Evolutionary conservation across 169 alveolate species (phyloP).

Genomic region (Plasmodium vivax): DNA sequence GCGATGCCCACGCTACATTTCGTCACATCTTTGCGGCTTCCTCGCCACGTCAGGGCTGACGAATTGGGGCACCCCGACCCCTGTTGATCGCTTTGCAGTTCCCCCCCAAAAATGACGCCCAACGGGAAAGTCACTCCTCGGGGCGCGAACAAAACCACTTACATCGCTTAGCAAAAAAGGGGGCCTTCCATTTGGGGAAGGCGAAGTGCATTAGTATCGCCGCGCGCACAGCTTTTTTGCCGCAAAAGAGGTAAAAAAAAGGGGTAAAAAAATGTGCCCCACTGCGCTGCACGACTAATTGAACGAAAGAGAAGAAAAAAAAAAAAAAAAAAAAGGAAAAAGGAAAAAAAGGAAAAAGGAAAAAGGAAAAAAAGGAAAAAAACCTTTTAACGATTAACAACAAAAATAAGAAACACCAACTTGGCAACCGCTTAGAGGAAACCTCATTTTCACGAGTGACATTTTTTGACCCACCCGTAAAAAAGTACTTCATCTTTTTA

Average conservation of each 20-base stretch:
- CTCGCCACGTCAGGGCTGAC: neutral
- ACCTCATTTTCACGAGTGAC: neutral
- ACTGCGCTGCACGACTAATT: neutral
- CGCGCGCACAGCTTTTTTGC: neutral
- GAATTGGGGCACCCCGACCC: neutral
- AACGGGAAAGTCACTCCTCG: neutral
- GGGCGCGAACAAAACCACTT: conserved; percentile 27
- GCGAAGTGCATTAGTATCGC: neutral
- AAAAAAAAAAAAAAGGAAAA: neutral
- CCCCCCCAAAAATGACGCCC: neutral
- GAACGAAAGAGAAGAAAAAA: neutral
- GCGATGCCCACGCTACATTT: neutral
- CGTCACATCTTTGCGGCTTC: neutral
- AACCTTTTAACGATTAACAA: neutral
- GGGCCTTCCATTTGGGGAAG: neutral
- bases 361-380: neutral
- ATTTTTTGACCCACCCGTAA: neutral
- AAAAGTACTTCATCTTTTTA: neutral
- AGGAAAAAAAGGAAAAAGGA: too few species aligned
- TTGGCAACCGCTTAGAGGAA: neutral
- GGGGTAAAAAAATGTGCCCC: neutral
- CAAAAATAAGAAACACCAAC: neutral
- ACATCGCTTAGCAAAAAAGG: conserved; percentile 41
- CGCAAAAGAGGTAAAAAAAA: neutral
- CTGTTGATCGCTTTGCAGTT: neutral